Percentiles rank a stretch among this genome's conserved stretches.
Evolutionary conservation across 805 yeast species (phyloP).

Genomic region (Suhomyces kilbournensis): DNA sequence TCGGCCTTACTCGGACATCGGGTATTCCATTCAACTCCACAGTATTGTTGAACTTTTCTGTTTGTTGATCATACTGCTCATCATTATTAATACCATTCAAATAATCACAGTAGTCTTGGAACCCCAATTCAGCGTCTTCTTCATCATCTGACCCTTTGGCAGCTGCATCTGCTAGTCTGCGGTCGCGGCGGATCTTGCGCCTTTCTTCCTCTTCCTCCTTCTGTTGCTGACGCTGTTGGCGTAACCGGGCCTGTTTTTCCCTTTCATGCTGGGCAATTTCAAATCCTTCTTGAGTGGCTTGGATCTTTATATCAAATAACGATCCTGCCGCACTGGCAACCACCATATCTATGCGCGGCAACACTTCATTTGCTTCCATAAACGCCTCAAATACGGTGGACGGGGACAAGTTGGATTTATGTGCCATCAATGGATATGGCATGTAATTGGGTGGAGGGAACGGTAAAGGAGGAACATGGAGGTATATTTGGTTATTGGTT

Average conservation of each 20-base stretch:
- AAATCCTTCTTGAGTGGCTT: conserved; percentile 34
- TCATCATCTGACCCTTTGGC: conserved; percentile 3
- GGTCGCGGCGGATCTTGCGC: conserved; percentile 4
- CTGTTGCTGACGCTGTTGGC: conserved; percentile 4
- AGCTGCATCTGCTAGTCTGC: conserved; percentile 2
- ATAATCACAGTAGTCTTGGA: conserved; percentile 24
- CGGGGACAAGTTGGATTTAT: conserved; percentile 33
- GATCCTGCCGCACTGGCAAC: conserved; percentile 47
- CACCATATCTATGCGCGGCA: conserved; percentile 44
- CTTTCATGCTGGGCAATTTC: conserved; percentile 17
- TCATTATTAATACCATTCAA: conserved; percentile 7
- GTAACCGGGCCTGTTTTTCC: conserved; percentile 1
- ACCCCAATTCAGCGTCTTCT: conserved; percentile 12
- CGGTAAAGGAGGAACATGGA: conserved; percentile 39
- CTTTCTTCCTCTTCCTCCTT: conserved; percentile 3
- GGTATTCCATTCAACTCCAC: neutral
- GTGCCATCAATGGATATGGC: conserved; percentile 43
- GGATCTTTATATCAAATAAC: conserved; percentile 32
- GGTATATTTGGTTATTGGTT: conserved; percentile 1
- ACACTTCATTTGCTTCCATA: conserved; percentile 32
- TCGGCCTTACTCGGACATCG: neutral
- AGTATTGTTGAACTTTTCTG: neutral
- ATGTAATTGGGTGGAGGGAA: conserved; percentile 45
- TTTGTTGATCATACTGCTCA: neutral
- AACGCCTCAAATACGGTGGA: conserved; percentile 34